These are phyloP conservation scores for Leccinum subrobustum DNA, from an alignment of 1,284 basidiomycete species.

Conservation along the genomic window DNA sequence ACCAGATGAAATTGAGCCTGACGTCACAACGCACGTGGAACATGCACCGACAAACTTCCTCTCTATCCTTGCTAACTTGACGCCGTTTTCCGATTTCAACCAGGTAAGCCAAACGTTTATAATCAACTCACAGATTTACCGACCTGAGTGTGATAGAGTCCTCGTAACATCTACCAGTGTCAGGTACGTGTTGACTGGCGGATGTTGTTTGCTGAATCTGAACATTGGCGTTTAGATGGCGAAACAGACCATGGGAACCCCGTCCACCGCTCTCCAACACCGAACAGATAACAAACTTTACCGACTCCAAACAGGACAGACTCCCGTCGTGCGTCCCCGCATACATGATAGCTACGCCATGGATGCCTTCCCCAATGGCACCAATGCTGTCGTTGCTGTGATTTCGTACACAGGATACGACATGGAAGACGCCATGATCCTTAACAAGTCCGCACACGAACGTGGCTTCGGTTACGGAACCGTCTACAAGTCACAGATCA, in stretches of 20 bases:
- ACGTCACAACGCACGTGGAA: conserved; percentile 89
- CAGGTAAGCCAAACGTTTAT: conserved; percentile 52
- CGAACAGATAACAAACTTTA: conserved; percentile 99
- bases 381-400: conserved; percentile 97
- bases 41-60: conserved; percentile 94
- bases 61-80: conserved; percentile 81
- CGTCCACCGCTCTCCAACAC: conserved; percentile 86
- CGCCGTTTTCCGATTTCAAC: conserved; percentile 95
- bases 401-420: conserved; percentile 99
- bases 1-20: conserved; percentile 83
- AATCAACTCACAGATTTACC: conserved; percentile 1
- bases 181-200: conserved; percentile 48
- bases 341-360: conserved; percentile 97
- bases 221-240: conserved; percentile 73
- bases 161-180: conserved; percentile 86
- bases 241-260: conserved; percentile 99
- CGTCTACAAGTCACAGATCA: conserved; percentile 92
- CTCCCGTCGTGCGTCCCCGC: conserved; percentile 89
- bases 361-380: conserved; percentile 98
- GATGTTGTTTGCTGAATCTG: conserved; percentile 5
- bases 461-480: conserved; percentile 97
- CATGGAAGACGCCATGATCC: conserved; percentile 99
- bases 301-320: conserved; percentile 93
- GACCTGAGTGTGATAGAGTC: conserved; percentile 49
- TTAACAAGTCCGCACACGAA: conserved; percentile 99